Conservation (phyloP, 768 basidiomycete genomes). For the Boletus pseudo-olivaceus region DNA sequence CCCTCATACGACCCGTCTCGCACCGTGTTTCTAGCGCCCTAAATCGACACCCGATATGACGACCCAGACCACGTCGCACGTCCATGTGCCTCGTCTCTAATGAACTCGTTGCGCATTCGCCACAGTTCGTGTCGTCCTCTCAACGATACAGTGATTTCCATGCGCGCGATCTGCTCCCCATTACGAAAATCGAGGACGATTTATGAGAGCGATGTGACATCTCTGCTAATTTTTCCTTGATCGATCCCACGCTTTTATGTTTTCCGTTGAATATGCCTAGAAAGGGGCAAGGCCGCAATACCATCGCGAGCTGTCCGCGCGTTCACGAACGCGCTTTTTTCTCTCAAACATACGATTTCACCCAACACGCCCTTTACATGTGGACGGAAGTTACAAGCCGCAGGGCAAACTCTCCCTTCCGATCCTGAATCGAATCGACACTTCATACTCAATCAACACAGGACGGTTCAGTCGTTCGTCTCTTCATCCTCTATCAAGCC, state of each 20-base stretch:
- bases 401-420: neutral
- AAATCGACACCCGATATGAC: neutral
- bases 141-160: neutral
- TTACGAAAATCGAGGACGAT: neutral
- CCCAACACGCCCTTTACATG: neutral
- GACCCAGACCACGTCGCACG: no score
- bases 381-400: neutral
- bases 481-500: no score
- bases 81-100: no score
- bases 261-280: neutral
- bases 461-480: no score
- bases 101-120: neutral
- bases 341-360: neutral
- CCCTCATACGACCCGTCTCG: no score
- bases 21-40: neutral
- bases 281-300: neutral
- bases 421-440: no score
- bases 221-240: neutral
- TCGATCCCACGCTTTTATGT: neutral
- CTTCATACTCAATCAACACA: no score
- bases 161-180: neutral
- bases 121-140: neutral
- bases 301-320: neutral
- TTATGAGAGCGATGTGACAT: neutral
- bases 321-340: neutral